Evolutionary conservation across 1,284 basidiomycete genomes (phyloP), one percentile per base, ranked within the genome.

Genomic region (Tranzscheliella williamsii): DNA sequence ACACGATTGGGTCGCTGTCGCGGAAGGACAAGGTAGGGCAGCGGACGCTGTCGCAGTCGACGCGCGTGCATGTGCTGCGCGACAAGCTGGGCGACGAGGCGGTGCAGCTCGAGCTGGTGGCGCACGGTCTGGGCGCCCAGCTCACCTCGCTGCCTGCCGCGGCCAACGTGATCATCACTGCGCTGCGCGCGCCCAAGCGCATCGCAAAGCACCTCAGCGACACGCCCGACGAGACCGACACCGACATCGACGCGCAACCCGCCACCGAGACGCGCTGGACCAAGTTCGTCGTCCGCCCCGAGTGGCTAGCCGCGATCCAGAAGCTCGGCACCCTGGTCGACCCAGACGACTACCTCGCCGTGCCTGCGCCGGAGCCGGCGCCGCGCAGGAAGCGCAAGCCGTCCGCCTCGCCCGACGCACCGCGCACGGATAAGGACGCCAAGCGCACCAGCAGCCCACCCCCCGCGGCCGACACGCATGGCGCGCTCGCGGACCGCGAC

Each of bases 81-180:
- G 61, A 64, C 45, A 64, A 64, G 40, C 22, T 58, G n/a, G 49
- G 50, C 2, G 15, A 29, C 3, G n/a, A 18, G 0, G 33, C 17
- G 0, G 51, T 38, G 1, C 24, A 17, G 13, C 20, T 55, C 7
- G 51, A 58, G 17, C 12, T 34, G 5, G 26, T 51, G n/a, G 55
- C 44, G 1, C 41, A 47, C 15, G n/a, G 21, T n/a, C 29, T 65
- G 23, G 62, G 62, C 8, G 62, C 53, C 4, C 62, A 65, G 38
- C 16, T 65, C 12, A 49, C 56, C 12, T 33, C 41, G 2, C 15
- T 9, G 0, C 29, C 56, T 0, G 33, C 29, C 24, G 36, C 56
- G 13, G 51, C 62, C 4, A 60, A 65, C 35, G 38, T 65, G 3
- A 22, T 65, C 5, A 44, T 65, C 20, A 65, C 62, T 6, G 40